Base-by-base conservation (phyloP, 495 filamentous ascomycete genomes). In the Echria macrotheca region DNA sequence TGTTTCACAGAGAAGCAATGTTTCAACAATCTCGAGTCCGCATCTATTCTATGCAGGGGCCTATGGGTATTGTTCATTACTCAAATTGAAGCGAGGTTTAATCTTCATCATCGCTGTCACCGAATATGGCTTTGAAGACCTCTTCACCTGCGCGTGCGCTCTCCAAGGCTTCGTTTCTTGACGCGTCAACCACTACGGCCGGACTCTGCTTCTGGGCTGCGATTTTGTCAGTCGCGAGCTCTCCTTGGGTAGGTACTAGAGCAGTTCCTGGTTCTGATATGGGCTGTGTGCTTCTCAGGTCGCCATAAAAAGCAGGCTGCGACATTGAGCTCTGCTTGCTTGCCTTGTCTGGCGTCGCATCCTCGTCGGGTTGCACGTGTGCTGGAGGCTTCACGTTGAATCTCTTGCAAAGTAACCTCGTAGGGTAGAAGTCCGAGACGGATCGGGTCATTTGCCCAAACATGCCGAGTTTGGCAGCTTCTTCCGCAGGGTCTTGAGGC, bases 41-140 rank as follows among this genome's bases (percentile, higher is more conserved):
- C n/a, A n/a, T n/a, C n/a, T n/a, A n/a, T n/a, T n/a, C n/a, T n/a
- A n/a, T n/a, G n/a, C n/a, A n/a, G n/a, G n/a, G n/a, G n/a, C n/a
- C n/a, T n/a, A n/a, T n/a, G n/a, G n/a, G n/a, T n/a, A n/a, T n/a
- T n/a, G n/a, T n/a, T n/a, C n/a, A n/a, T n/a, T n/a, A n/a, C n/a
- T n/a, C n/a, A n/a, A n/a, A n/a, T n/a, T n/a, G n/a, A n/a, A n/a
- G n/a, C n/a, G n/a, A n/a, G n/a, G n/a, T n/a, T n/a, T n/a, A n/a
- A n/a, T 79, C 74, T 11, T 88, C 84, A 52, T 91, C 84, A 57
- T 87, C 85, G 47, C 84, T 86, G 61, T 86, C 88, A 7, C 91
- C 93, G 74, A 98, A 98, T 12, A 98, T 89, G 17, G 89, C 89
- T 63, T 83, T 87, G 59, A 98, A 94, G 3, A 96, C 83, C n/a